Conservation (phyloP, 257 asterid species). For the Penstemon davidsonii region DNA sequence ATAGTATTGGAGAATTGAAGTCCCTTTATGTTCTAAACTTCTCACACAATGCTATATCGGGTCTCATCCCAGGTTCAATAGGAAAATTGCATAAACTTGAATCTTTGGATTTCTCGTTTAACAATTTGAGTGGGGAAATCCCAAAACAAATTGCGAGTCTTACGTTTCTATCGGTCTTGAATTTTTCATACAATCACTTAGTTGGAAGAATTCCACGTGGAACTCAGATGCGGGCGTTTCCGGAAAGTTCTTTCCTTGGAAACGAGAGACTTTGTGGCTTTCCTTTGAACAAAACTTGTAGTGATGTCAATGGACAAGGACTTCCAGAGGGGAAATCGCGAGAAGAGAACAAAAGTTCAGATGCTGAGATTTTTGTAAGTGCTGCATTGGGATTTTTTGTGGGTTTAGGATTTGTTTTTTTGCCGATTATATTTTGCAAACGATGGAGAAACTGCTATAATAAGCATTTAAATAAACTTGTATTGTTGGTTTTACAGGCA, state of each 20-base stretch:
- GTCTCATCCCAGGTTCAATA: constrained; percentile 36
- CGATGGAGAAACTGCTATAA: constrained; percentile 29
- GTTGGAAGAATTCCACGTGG: constrained; percentile 49
- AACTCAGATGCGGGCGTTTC: constrained; percentile 45
- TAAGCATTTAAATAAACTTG: constrained; percentile 7
- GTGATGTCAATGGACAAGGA: constrained; percentile 12
- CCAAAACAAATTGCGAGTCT: constrained; percentile 46
- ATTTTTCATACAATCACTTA: constrained; percentile 45
- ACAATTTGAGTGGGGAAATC: constrained; percentile 43
- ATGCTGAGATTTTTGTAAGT: constrained; percentile 28
- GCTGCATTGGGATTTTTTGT: constrained; percentile 35
- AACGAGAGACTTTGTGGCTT: constrained; percentile 53
- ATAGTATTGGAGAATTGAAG: constrained; percentile 31
- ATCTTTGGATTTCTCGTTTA: constrained; percentile 45
- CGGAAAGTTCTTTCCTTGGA: constrained; percentile 38
- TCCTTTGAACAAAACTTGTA: constrained; percentile 36
- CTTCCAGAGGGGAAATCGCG: neutral
- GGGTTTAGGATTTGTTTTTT: constrained; percentile 24
- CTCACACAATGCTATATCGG: constrained; percentile 39
- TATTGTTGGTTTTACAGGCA: constrained; percentile 19
- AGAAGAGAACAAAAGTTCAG: neutral
- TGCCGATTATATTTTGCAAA: constrained; percentile 20
- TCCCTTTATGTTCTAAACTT: constrained; percentile 42
- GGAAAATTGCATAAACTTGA: constrained; percentile 34
- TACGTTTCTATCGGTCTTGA: constrained; percentile 48